Conservation (phyloP, 2,329 filamentous ascomycete species). For the Purpureocillium lavendulum region DNA sequence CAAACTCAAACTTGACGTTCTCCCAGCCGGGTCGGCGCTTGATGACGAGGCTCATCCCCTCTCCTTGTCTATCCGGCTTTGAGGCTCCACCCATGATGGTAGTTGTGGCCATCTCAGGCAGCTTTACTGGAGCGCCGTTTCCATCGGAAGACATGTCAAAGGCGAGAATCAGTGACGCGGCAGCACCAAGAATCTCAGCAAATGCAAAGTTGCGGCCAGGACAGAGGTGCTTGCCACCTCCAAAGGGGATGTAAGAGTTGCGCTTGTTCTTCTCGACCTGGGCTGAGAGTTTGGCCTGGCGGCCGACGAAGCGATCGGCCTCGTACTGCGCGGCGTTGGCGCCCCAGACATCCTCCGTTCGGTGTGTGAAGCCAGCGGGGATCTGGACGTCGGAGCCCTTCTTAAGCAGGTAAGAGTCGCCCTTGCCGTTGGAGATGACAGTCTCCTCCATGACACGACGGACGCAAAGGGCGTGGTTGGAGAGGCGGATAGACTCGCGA, state of each 20-base stretch:
- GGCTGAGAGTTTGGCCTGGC: conserved; percentile 1
- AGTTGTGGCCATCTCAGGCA: conserved; percentile 2
- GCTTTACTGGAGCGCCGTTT: not conserved
- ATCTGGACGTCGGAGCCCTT: conserved; percentile 16
- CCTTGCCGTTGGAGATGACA: conserved; percentile 13
- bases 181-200: conserved; percentile 16
- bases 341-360: conserved; percentile 12
- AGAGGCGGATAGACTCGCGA: conserved; percentile 33
- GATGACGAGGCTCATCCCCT: conserved; percentile 6
- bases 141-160: conserved; percentile 1
- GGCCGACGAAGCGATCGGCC: conserved; percentile 13
- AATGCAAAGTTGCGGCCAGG: conserved; percentile 22
- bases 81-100: conserved; percentile 7
- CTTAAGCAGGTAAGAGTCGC: conserved; percentile 15
- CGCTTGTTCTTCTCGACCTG: conserved; percentile 13
- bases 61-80: conserved; percentile 5
- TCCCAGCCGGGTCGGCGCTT: conserved; percentile 15
- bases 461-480: conserved; percentile 25
- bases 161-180: not conserved
- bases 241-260: conserved; percentile 20
- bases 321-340: conserved; percentile 9
- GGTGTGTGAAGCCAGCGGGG: conserved; percentile 12
- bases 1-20: conserved; percentile 13
- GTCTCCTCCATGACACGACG: conserved; percentile 32
- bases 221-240: conserved; percentile 22